A percentile compares a stretch with the other conserved stretches of the same genome.
Conservation (phyloP, 495 filamentous ascomycete species). For the Penicillium subrubescens region DNA sequence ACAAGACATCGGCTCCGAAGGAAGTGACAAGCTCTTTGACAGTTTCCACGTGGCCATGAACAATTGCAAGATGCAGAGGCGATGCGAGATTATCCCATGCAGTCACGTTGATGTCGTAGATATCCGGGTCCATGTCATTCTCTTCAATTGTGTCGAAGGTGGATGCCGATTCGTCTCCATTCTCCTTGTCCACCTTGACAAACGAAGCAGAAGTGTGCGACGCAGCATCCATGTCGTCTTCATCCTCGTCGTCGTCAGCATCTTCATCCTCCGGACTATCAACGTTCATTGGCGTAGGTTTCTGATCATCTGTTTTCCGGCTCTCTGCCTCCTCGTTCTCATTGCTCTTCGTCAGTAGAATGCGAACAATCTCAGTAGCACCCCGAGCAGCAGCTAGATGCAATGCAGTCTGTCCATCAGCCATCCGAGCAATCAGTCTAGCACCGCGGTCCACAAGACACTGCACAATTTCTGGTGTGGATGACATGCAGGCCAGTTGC, state of each 20-base stretch:
- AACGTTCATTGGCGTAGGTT: constrained; percentile 1
- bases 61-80: constrained; percentile 75
- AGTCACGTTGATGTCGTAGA: constrained; percentile 73
- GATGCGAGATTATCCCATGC: constrained; percentile 75
- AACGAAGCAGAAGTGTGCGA: constrained; percentile 60
- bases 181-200: constrained; percentile 59
- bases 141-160: constrained; percentile 47
- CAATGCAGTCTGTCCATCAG: constrained; percentile 76
- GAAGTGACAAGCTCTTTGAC: constrained; percentile 70
- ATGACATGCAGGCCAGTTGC: constrained; percentile 70
- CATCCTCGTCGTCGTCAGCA: constrained; percentile 32
- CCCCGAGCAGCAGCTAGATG: constrained; percentile 76
- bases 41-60: constrained; percentile 65
- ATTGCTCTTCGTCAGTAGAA: constrained; percentile 68
- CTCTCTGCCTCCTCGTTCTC: constrained; percentile 37
- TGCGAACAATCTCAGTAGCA: constrained; percentile 64
- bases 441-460: constrained; percentile 72
- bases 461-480: constrained; percentile 68
- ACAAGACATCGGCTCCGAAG: constrained; percentile 71
- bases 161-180: constrained; percentile 30
- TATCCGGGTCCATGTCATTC: constrained; percentile 67
- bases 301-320: constrained; percentile 6
- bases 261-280: constrained; percentile 18
- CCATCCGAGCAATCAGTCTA: constrained; percentile 67
- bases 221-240: constrained; percentile 43